Evolutionary conservation across 1,284 basidiomycete species (phyloP), one percentile per base, ranked within the genome.

Genomic region (Leccinum subrobustum): DNA sequence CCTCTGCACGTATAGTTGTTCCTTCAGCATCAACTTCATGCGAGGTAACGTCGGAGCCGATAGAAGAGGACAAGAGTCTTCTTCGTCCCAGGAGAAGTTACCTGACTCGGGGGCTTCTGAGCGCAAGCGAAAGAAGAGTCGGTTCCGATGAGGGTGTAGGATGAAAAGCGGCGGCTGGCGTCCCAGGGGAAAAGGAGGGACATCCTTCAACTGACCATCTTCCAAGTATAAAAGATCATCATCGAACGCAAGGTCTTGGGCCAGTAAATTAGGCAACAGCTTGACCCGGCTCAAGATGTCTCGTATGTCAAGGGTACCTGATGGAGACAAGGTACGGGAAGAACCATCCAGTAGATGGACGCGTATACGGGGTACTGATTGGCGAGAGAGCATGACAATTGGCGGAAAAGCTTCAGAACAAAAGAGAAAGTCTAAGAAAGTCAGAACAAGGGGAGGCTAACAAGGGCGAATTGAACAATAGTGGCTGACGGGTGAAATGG

Each of bases 1-100:
- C 63, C 77, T 77, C 57, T 74, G 73, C 35, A 86, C 76, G 60
- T 76, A 80, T 33, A 83, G 66, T 47, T 76, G 78, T 67, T 86
- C 84, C 65, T 76, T 79, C 29, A 82, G 68, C 74, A 86, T 77
- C 54, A 76, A 64, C 56, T 73, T 77, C 63, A 87, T 75, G 47
- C 85, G 79, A 33, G 82, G 82, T n/a, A 74, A 68, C 0, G 84
- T 86, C 8, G 84, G 84, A 29, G 75, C 71, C n/a, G 81, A 78
- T 54, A 80, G 52, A 50, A 73, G 60, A 23, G 59, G 59, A 52
- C 33, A 42, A 42, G 23, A 3, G 20, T 52, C 54, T 35, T 62
- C 63, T 60, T 73, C 69, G 31, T 65, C 67, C 35, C 53, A 14
- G 29, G 33, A 63, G 35, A 68, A 53, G 51, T 66, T 71, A 50